Conservation (phyloP, 441 rosid species). For the Euphorbia schlechtendalii region DNA sequence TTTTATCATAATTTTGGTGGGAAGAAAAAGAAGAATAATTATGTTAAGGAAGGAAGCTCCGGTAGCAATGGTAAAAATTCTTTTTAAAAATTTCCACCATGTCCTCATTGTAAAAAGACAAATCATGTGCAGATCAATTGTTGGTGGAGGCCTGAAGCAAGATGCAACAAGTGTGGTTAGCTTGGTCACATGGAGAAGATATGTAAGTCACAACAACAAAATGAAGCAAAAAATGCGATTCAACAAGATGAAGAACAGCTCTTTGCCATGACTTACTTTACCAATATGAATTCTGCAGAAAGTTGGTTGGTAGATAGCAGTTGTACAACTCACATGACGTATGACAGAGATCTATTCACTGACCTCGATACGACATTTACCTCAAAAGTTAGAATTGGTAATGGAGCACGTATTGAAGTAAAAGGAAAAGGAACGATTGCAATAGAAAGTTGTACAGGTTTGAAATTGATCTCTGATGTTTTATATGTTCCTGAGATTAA, state of each 20-base stretch:
- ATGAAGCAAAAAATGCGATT: not conserved
- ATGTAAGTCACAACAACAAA: not conserved
- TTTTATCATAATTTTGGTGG: too few relatives aligned
- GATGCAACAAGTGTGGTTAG: too few relatives aligned
- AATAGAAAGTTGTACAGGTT: not conserved
- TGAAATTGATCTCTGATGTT: not conserved
- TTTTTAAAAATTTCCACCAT: too few relatives aligned
- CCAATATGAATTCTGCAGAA: not conserved
- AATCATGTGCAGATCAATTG: too few relatives aligned
- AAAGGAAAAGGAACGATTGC: not conserved
- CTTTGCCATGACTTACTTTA: not conserved
- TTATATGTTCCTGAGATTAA: too few relatives aligned
- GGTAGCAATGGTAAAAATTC: too few relatives aligned
- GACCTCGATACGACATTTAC: not conserved
- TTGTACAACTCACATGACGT: not conserved
- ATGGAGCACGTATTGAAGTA: not conserved
- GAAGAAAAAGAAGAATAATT: too few relatives aligned
- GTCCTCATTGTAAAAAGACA: too few relatives aligned
- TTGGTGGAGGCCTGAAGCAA: too few relatives aligned
- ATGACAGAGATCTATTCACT: not conserved
- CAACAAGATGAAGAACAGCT: too few relatives aligned
- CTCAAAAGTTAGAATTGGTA: not conserved
- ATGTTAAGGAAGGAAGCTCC: too few relatives aligned
- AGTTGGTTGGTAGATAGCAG: not conserved
- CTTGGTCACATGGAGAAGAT: too few relatives aligned